phyloP scores from a whole-genome alignment of 139 green algal genomes.

The Coelastrella sp. region DNA sequence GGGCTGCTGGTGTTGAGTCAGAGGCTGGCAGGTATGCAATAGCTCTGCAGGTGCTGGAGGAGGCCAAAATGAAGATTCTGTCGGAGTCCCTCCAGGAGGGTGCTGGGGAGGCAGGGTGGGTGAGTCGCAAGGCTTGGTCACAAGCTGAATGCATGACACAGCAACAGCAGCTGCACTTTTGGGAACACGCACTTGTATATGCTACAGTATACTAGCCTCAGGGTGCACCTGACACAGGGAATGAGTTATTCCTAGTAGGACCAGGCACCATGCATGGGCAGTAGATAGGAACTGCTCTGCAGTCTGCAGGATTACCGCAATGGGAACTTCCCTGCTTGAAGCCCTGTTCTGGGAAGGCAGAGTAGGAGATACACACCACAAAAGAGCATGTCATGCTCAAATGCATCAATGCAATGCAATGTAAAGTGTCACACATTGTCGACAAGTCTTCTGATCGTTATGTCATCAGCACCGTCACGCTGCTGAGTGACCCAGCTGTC shows the following conservation, averaged over 20 bases:
- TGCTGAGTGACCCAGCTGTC: no score
- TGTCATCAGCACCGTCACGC: no score
- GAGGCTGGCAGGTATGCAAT: constrained; percentile 5
- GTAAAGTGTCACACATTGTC: no score
- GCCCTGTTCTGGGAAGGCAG: background rate
- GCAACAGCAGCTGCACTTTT: background rate
- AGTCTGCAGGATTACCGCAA: background rate
- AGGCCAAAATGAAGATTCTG: background rate
- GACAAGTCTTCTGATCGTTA: no score
- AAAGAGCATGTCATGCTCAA: no score
- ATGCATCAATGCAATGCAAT: no score
- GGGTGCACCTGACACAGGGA: no score
- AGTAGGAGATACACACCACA: background rate
- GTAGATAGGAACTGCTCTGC: no score
- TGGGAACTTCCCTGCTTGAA: no score
- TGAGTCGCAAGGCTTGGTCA: background rate
- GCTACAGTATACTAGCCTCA: background rate
- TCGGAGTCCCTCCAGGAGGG: no score
- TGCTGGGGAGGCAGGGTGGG: background rate
- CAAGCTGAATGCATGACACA: background rate
- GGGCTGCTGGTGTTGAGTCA: constrained; percentile 1
- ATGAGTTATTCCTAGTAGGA: no score
- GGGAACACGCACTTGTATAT: background rate
- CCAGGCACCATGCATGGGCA: no score
- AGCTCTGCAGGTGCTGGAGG: constrained; percentile 10